These are phyloP conservation scores for Marchantia paleacea DNA, from an alignment of 225 moss, liverwort and hornwort genomes.

Conservation along the genomic window DNA sequence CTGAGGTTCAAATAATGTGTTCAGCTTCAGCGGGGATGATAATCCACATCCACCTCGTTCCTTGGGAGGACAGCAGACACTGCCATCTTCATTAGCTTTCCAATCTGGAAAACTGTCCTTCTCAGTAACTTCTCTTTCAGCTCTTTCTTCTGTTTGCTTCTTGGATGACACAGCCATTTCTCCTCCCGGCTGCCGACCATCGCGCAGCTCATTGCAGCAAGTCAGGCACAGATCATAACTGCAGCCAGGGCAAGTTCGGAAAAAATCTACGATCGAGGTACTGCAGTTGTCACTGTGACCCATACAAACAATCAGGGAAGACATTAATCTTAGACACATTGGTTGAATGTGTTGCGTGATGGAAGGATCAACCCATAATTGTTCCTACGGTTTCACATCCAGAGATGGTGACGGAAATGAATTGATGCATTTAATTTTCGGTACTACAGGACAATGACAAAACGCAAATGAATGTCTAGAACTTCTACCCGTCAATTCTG, in stretches of 20 bases:
- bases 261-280: conserved; percentile 82
- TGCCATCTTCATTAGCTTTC: conserved; percentile 57
- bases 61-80: conserved; percentile 65
- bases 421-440: background rate
- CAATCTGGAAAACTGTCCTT: conserved; percentile 39
- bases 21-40: conserved; percentile 40
- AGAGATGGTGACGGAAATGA: background rate
- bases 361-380: too few species aligned
- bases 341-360: background rate
- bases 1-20: conserved; percentile 62
- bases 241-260: conserved; percentile 61
- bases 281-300: conserved; percentile 75
- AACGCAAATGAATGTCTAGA: too few species aligned
- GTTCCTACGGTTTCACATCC: background rate
- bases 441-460: too few species aligned
- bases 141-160: conserved; percentile 34
- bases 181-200: conserved; percentile 71
- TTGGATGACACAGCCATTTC: conserved; percentile 68
- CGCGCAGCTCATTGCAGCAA: conserved; percentile 81
- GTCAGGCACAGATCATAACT: conserved; percentile 70
- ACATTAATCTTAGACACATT: background rate
- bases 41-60: conserved; percentile 74
- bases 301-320: conserved; percentile 14
- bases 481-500: too few species aligned
- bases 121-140: conserved; percentile 17